These are phyloP conservation scores for Chrysopogon serrulatus DNA, from an alignment of 176 grass and related monocot species.

Conservation along the genomic window DNA sequence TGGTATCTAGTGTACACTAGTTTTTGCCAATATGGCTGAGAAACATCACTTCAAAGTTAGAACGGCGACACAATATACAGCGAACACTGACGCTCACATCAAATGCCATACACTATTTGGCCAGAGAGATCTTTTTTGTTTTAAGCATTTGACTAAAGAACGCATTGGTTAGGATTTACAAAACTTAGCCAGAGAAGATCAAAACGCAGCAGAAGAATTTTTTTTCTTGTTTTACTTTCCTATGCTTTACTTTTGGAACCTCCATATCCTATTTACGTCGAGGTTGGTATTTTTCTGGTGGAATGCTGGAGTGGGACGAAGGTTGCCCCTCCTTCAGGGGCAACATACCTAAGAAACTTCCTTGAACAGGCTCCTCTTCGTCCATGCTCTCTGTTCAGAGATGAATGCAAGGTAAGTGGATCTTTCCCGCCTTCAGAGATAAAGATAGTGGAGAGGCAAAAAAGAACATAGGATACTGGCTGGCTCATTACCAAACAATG, in stretches of 20 bases:
- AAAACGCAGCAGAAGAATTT: conserved; percentile 26
- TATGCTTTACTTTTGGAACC: conserved; percentile 46
- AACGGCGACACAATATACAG: conserved; percentile 16
- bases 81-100: conserved; percentile 8
- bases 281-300: conserved; percentile 75
- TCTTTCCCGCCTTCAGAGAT: not conserved
- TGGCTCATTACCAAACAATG: conserved; percentile 86
- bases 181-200: conserved; percentile 28
- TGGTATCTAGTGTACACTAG: not conserved
- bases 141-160: conserved; percentile 34
- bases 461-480: conserved; percentile 6
- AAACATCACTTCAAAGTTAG: not conserved
- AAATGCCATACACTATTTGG: conserved; percentile 20
- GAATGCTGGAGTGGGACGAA: conserved; percentile 72
- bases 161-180: conserved; percentile 59
- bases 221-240: conserved; percentile 44
- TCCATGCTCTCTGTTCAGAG: conserved; percentile 61
- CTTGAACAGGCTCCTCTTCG: conserved; percentile 61
- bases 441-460: not conserved
- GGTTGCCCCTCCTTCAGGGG: conserved; percentile 68
- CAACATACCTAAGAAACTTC: conserved; percentile 88
- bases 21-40: not conserved
- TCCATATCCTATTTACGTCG: conserved; percentile 78
- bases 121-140: not conserved
- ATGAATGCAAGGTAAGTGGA: conserved; percentile 16